phyloP scores from a whole-genome alignment of 495 filamentous ascomycete species.

The Rhizodiscina lignyota region DNA sequence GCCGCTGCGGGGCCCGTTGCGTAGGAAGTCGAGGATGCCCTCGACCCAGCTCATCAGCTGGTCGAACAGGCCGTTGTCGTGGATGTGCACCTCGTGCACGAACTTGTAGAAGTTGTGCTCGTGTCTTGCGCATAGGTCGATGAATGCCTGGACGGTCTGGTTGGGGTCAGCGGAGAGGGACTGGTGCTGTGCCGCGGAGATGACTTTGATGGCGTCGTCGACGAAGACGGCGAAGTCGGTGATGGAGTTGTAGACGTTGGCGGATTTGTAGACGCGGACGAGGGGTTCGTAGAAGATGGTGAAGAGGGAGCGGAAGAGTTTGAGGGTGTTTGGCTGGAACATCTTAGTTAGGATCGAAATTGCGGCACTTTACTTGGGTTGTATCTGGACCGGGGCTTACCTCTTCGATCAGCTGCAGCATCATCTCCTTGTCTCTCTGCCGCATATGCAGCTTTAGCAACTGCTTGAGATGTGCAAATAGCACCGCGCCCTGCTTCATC shows the following conservation, averaged over 20 bases:
- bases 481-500: conserved; percentile 69
- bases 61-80: conserved; percentile 92
- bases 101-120: conserved; percentile 98
- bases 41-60: conserved; percentile 96
- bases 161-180: conserved; percentile 91
- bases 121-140: conserved; percentile 89
- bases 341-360: conserved; percentile 2
- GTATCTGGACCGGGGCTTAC: too few relatives aligned
- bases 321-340: conserved; percentile 57
- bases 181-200: conserved; percentile 78
- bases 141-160: conserved; percentile 96
- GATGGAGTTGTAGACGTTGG: conserved; percentile 91
- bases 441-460: conserved; percentile 81
- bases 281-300: conserved; percentile 98
- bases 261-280: conserved; percentile 92
- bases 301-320: conserved; percentile 89
- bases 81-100: conserved; percentile 93
- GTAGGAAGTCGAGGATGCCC: conserved; percentile 84
- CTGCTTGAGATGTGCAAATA: conserved; percentile 91
- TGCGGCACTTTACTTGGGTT: background rate
- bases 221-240: conserved; percentile 90
- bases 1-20: conserved; percentile 60
- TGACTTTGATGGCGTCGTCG: conserved; percentile 77
- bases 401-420: conserved; percentile 90
- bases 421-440: conserved; percentile 91